phyloP scores from a whole-genome alignment of 257 asterid genomes.

The Forsythia suspensa region DNA sequence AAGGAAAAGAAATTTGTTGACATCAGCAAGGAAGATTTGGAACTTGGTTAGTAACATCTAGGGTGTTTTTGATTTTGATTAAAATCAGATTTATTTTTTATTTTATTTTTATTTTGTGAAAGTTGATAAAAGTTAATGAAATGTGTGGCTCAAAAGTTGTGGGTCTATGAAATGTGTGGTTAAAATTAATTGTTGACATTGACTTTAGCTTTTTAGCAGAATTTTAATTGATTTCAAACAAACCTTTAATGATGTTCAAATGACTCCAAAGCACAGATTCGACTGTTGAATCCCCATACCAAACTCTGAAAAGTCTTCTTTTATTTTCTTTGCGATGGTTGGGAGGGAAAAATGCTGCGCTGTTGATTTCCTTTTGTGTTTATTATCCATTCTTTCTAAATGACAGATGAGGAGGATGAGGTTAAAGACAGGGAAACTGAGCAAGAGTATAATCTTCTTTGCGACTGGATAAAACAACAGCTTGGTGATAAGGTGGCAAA shows the following conservation, averaged over 20 bases:
- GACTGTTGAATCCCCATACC: neutral
- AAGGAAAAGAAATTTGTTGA: conserved; percentile 96
- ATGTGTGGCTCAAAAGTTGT: too few species aligned
- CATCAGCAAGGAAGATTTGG: conserved; percentile 98
- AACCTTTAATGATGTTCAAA: neutral
- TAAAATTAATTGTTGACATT: too few species aligned
- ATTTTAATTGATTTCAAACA: too few species aligned
- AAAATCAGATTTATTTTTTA: too few species aligned
- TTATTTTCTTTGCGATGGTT: neutral
- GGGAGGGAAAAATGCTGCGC: neutral
- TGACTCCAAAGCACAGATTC: neutral
- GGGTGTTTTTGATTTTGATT: too few species aligned
- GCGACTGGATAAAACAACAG: conserved; percentile 97
- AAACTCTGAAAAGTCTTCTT: neutral
- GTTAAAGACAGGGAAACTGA: conserved; percentile 76
- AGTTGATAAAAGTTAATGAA: too few species aligned
- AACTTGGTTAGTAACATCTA: conserved; percentile 61
- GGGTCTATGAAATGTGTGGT: too few species aligned
- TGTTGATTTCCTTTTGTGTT: neutral
- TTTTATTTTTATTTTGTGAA: too few species aligned
- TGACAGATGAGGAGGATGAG: conserved; percentile 86
- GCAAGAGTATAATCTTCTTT: conserved; percentile 82
- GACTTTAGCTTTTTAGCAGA: too few species aligned
- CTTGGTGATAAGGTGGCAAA: conserved; percentile 96
- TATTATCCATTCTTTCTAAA: conserved; percentile 1